Evolutionary conservation across 352 stramenopile species (phyloP), one percentile per base, ranked within the genome.

Genomic region (Phytopythium mirpurense): DNA sequence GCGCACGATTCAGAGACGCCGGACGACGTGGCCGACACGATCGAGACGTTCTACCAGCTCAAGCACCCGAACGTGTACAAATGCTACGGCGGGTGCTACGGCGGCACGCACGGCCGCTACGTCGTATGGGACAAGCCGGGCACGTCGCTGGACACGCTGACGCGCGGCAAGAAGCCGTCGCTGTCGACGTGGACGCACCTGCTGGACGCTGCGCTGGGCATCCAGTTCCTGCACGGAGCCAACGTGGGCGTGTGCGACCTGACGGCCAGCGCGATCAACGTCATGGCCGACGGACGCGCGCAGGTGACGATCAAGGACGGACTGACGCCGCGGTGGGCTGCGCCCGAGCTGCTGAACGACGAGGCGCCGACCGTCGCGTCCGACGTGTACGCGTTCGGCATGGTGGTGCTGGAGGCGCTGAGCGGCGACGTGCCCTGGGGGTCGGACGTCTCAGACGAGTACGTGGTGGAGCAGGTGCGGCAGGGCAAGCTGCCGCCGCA

Each of bases 401-500:
- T 54, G 47, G 35, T 31, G 16, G 24, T 54, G 19, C 34, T 54
- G 4, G 47, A 54, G 23, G 47, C 47, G 5, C 26, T 41, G 47
- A 54, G 32, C 10, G 47, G 47, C 11, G 47, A 54, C 2, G 15
- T 54, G 18, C 46, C 47, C 8, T 54, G 47, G 47, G 15, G 47
- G 3, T 15, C 26, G 14, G 19, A 14, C 51, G 45, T 79, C 19
- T 56, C 67, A 8, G 76, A 90, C 41, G 48, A 69, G 0, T 43
- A 68, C 21, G 60, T 88, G 18, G 67, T 67, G 11, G 53, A 66
- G 24, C 66, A 62, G 18, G 65, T 90, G 26, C 44, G 72, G 12
- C 48, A 45, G 2, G 78, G 76, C 8, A 60, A 81, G 16, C 60
- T 80, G 29, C 78, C 76, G 0, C 31, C 31, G 2, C 61, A 62